A percentile compares a stretch with the other conserved stretches of the same genome.
Evolutionary conservation across 371 early-diverging fungal species (phyloP).

Genomic region (Mortierella sp.): DNA sequence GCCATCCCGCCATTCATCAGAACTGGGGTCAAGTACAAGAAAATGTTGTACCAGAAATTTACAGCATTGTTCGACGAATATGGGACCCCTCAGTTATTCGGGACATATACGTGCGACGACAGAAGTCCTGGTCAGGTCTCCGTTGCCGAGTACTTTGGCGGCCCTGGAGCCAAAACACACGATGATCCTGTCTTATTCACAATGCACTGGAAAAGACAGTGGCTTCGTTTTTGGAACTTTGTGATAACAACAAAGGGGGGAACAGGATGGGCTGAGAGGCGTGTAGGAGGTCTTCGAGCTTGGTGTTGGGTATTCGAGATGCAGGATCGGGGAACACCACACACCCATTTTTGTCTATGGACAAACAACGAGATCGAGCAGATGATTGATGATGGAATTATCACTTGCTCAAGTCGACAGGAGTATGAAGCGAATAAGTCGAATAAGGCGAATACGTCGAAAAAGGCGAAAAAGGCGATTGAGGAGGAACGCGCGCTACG

Average conservation of each 20-base stretch:
- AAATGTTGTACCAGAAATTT: conserved; percentile 8
- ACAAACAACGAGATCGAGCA: conserved; percentile 13
- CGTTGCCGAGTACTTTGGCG: conserved; percentile 16
- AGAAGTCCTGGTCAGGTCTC: conserved; percentile 16
- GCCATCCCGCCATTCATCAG: conserved; percentile 28
- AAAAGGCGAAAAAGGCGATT: neutral
- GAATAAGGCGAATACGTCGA: no score
- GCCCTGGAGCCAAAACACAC: conserved; percentile 11
- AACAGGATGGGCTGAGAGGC: conserved; percentile 1
- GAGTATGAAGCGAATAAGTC: conserved; percentile 1
- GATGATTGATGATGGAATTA: conserved; percentile 1
- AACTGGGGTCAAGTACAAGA: conserved; percentile 24
- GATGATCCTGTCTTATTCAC: conserved; percentile 25
- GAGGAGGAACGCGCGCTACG: no score
- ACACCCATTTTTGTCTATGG: conserved; percentile 25
- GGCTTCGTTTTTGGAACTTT: conserved; percentile 18
- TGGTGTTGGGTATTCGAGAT: conserved; percentile 28
- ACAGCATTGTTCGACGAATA: conserved; percentile 23
- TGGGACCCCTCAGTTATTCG: conserved; percentile 23
- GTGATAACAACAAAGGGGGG: conserved; percentile 15
- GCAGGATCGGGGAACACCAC: conserved; percentile 17
- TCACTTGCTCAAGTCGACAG: neutral
- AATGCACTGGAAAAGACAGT: conserved; percentile 31
- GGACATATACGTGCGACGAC: conserved; percentile 22
- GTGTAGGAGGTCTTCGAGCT: conserved; percentile 13